These are phyloP conservation scores for Bodo saltans DNA, from an alignment of 78 protist genomes.

Conservation along the genomic window DNA sequence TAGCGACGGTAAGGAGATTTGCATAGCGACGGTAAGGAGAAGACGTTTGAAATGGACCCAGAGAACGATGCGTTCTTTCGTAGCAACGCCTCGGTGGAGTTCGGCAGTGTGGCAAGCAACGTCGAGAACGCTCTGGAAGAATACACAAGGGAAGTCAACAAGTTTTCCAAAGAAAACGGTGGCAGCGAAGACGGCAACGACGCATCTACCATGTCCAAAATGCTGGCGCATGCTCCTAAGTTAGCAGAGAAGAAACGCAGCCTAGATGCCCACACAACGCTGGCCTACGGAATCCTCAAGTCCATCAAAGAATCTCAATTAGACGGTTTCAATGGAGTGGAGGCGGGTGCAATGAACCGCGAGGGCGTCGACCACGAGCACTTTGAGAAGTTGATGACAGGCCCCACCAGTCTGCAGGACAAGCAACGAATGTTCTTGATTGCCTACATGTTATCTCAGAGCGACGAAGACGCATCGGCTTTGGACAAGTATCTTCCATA, in stretches of 20 bases:
- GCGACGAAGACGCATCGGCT: background rate
- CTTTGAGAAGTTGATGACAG: background rate
- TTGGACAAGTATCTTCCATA: too few relatives aligned
- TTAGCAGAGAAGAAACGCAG: background rate
- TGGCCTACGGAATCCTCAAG: background rate
- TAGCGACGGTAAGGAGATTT: background rate
- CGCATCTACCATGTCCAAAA: background rate
- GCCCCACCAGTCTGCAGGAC: background rate
- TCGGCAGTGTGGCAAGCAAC: background rate
- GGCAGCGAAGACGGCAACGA: background rate
- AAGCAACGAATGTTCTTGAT: background rate
- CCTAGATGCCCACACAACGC: background rate
- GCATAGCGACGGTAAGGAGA: background rate
- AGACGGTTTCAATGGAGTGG: background rate
- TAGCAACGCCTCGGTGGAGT: background rate
- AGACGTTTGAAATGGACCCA: background rate
- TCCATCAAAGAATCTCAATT: background rate
- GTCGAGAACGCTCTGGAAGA: background rate
- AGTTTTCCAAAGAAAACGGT: background rate
- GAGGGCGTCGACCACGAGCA: background rate
- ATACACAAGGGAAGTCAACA: background rate
- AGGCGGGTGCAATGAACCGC: background rate
- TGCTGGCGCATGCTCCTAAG: background rate
- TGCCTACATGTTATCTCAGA: background rate
- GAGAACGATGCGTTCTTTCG: background rate